Conservation (phyloP, 208 protist species). For the Leptomonas pyrrhocoris region DNA sequence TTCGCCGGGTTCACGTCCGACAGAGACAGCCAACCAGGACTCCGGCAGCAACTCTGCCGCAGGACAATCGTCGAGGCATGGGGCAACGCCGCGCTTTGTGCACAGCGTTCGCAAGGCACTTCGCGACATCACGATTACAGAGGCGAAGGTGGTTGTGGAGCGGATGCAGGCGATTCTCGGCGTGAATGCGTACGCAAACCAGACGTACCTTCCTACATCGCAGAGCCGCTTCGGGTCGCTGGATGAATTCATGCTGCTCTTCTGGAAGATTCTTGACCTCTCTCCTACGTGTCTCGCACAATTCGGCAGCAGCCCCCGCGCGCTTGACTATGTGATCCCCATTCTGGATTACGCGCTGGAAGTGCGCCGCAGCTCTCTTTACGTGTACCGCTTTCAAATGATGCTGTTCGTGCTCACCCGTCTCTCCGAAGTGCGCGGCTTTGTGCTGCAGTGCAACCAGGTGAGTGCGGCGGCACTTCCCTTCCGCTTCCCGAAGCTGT, state of each 20-base stretch:
- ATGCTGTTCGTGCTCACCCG: constrained; percentile 82
- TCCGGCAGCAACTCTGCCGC: neutral
- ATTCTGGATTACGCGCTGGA: constrained; percentile 79
- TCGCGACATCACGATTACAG: constrained; percentile 65
- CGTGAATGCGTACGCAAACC: constrained; percentile 60
- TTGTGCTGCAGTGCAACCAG: constrained; percentile 83
- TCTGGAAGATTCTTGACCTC: constrained; percentile 86
- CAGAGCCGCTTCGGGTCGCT: constrained; percentile 58
- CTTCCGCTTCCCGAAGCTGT: constrained; percentile 53
- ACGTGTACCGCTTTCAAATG: constrained; percentile 70
- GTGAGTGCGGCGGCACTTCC: constrained; percentile 48
- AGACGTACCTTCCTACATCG: constrained; percentile 78
- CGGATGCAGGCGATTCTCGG: constrained; percentile 55
- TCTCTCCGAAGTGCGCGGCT: constrained; percentile 71
- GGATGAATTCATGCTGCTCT: constrained; percentile 83
- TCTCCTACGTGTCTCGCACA: constrained; percentile 55
- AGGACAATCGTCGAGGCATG: constrained; percentile 6
- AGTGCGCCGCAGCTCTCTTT: constrained; percentile 43
- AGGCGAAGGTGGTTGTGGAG: constrained; percentile 64
- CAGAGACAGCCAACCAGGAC: constrained; percentile 12
- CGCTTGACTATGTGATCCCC: constrained; percentile 73
- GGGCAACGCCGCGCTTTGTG: constrained; percentile 36
- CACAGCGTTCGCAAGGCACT: constrained; percentile 74
- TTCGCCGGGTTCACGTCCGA: neutral
- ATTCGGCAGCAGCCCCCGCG: constrained; percentile 45